Percentiles rank a stretch among this genome's conserved stretches.
phyloP scores from a whole-genome alignment of 306 rosid species.

The Geum urbanum region DNA sequence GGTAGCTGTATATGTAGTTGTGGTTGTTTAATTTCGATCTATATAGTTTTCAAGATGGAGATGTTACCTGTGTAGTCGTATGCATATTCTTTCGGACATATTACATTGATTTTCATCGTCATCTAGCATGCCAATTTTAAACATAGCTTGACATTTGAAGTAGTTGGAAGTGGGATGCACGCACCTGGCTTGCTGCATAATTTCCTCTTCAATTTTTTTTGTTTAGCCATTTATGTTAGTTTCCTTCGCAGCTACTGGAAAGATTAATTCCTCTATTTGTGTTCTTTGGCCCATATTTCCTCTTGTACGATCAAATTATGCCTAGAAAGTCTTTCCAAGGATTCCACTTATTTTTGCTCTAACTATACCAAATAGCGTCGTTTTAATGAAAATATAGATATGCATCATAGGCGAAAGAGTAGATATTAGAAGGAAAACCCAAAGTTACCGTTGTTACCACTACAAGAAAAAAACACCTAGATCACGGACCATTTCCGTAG shows the following conservation, averaged over 20 bases:
- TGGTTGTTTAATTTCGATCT: background rate
- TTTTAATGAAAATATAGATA: too few species aligned
- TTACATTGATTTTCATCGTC: background rate
- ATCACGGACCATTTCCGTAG: too few species aligned
- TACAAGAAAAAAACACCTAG: too few species aligned
- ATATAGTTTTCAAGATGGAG: background rate
- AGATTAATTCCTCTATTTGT: background rate
- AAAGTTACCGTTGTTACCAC: slow-evolving; percentile 1
- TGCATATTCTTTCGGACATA: background rate
- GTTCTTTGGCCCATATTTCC: background rate
- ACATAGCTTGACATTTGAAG: background rate
- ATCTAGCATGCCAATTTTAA: background rate
- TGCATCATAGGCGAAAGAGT: background rate
- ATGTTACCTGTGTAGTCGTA: slow-evolving; percentile 1
- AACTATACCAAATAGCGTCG: background rate
- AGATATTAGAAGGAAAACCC: background rate
- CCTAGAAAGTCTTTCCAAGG: background rate
- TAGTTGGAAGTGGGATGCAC: background rate
- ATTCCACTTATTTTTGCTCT: background rate
- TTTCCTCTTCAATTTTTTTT: background rate
- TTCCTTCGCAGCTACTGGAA: slow-evolving; percentile 4
- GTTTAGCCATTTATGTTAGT: background rate
- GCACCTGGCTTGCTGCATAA: background rate
- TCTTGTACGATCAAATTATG: background rate
- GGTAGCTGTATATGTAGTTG: background rate